These are phyloP conservation scores for Pseudozyma sp. DNA, from an alignment of 1,284 basidiomycete genomes.

Conservation along the genomic window DNA sequence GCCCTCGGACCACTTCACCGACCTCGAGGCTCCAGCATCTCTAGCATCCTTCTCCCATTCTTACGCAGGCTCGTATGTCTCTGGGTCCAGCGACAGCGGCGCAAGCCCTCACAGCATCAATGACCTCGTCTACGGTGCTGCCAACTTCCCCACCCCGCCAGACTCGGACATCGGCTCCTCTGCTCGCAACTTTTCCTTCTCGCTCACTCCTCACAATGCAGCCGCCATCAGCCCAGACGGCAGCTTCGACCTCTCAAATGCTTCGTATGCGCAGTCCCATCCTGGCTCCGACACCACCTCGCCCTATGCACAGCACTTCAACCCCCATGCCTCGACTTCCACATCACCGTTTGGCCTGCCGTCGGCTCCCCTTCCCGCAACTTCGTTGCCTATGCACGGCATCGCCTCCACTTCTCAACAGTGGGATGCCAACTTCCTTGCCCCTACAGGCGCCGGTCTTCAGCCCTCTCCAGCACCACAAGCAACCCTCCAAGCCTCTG, in stretches of 20 bases:
- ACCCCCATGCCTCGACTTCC: conserved; percentile 24
- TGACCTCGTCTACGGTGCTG: conserved; percentile 52
- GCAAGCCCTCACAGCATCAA: conserved; percentile 54
- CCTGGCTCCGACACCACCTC: conserved; percentile 39
- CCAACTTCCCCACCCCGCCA: conserved; percentile 48
- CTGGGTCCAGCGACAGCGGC: conserved; percentile 47
- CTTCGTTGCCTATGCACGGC: conserved; percentile 11
- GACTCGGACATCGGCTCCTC: conserved; percentile 34
- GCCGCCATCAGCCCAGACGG: conserved; percentile 25
- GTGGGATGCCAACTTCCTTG: conserved; percentile 39
- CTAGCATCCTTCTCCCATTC: conserved; percentile 44
- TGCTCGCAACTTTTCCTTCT: conserved; percentile 36
- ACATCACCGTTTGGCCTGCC: conserved; percentile 34
- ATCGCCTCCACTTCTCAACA: conserved; percentile 9
- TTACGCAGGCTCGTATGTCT: conserved; percentile 44
- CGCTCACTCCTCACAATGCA: conserved; percentile 20
- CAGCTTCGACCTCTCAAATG: conserved; percentile 20
- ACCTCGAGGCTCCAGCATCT: conserved; percentile 36
- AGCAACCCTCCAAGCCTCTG: neutral
- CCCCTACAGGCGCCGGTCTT: conserved; percentile 13
- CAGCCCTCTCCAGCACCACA: conserved; percentile 9
- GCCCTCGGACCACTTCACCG: conserved; percentile 30
- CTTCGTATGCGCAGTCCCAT: conserved; percentile 26
- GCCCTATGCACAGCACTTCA: conserved; percentile 23
- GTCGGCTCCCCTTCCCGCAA: conserved; percentile 19